A percentile compares a stretch with the other conserved stretches of the same genome.
These are phyloP conservation scores for Fusarium nematophilum DNA, from an alignment of 2,329 filamentous ascomycete genomes.

Conservation along the genomic window DNA sequence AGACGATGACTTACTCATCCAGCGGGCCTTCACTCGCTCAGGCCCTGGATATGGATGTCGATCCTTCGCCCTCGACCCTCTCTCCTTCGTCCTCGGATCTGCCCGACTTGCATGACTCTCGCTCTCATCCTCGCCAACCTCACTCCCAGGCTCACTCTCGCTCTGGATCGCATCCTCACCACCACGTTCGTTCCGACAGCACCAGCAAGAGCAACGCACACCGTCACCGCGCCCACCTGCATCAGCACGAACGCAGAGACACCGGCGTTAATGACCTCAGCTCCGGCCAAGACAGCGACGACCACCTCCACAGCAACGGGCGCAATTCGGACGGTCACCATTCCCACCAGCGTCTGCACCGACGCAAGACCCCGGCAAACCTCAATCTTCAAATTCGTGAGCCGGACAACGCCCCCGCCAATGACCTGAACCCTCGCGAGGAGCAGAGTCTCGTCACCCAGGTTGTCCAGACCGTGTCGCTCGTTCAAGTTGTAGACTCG, in stretches of 20 bases:
- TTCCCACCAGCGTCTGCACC: conserved; percentile 37
- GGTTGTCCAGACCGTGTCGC: conserved; percentile 66
- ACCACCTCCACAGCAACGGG: conserved; percentile 36
- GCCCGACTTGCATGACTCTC: conserved; percentile 28
- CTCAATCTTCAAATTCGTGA: conserved; percentile 39
- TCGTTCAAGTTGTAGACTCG: conserved; percentile 64
- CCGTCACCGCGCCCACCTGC: conserved; percentile 31
- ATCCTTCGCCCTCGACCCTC: conserved; percentile 37
- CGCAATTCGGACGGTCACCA: conserved; percentile 38
- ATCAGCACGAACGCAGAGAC: conserved; percentile 25
- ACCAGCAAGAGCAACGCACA: conserved; percentile 14
- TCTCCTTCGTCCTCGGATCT: conserved; percentile 34
- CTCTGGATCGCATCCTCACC: conserved; percentile 24
- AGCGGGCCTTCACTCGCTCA: conserved; percentile 54
- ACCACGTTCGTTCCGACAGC: conserved; percentile 32
- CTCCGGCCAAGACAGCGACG: conserved; percentile 21
- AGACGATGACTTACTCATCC: conserved; percentile 50
- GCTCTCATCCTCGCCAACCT: conserved; percentile 42
- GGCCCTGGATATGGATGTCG: conserved; percentile 45
- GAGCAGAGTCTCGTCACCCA: conserved; percentile 52
- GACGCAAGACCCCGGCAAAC: conserved; percentile 26
- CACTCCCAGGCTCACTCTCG: conserved; percentile 33
- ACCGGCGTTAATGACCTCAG: conserved; percentile 26
- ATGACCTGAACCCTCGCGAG: conserved; percentile 31
- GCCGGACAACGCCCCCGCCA: conserved; percentile 26